A percentile compares a stretch with the other conserved stretches of the same genome.
Conservation (phyloP, 148 eudicot species). For the Euryodendron excelsum region DNA sequence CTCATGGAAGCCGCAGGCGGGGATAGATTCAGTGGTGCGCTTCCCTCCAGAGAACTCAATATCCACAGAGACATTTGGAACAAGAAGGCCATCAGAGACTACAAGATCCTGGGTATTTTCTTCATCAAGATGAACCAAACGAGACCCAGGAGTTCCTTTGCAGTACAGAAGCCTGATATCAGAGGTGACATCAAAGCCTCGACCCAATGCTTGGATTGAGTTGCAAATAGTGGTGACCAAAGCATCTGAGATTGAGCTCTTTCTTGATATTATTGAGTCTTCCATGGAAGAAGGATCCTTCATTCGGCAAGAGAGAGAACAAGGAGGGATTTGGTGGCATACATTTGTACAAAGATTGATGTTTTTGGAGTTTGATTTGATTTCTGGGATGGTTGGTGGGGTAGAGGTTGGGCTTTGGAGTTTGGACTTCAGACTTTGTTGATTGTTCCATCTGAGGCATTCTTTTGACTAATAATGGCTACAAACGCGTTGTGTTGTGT, state of each 20-base stretch:
- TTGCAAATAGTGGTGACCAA: constrained; percentile 59
- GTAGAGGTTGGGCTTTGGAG: constrained; percentile 30
- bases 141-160: constrained; percentile 79
- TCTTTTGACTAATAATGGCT: constrained; percentile 35
- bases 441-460: constrained; percentile 12
- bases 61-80: constrained; percentile 76
- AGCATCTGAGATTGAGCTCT: constrained; percentile 39
- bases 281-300: constrained; percentile 33
- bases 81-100: constrained; percentile 40
- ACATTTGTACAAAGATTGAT: not conserved
- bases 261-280: constrained; percentile 4
- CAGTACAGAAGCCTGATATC: constrained; percentile 94
- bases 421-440: no score
- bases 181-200: constrained; percentile 96
- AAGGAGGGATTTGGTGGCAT: not conserved
- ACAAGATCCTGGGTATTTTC: constrained; percentile 47
- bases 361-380: no score
- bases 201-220: constrained; percentile 82
- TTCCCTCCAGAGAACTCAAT: constrained; percentile 52
- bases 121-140: constrained; percentile 74
- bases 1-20: constrained; percentile 71
- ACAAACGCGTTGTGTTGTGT: constrained; percentile 30
- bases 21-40: constrained; percentile 45
- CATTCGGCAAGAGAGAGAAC: constrained; percentile 8
- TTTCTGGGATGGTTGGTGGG: constrained; percentile 8